These are phyloP conservation scores for Sporisorium exsertum DNA, from an alignment of 1,284 basidiomycete genomes.

Conservation along the genomic window DNA sequence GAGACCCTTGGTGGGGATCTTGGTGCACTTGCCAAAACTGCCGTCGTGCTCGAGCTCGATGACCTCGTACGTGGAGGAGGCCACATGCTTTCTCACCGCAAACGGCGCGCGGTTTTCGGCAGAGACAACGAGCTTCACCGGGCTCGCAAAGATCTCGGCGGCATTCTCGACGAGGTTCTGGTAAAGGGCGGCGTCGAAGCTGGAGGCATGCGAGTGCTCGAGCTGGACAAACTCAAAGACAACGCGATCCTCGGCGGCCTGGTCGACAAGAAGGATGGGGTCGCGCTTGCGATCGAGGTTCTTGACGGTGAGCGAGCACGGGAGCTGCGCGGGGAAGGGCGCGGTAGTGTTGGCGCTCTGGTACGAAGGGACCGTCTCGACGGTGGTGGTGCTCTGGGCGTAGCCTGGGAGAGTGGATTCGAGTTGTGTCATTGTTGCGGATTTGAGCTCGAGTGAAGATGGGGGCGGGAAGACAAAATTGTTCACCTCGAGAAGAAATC, in stretches of 20 bases:
- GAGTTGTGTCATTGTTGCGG: constrained; percentile 18
- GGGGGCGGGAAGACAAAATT: constrained; percentile 4
- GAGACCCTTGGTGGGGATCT: constrained; percentile 46
- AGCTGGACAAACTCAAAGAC: constrained; percentile 45
- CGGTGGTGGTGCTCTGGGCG: constrained; percentile 35
- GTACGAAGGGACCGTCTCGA: constrained; percentile 45
- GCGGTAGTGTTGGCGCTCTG: constrained; percentile 28
- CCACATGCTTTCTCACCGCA: constrained; percentile 47
- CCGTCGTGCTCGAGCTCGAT: constrained; percentile 36
- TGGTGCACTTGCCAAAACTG: constrained; percentile 36
- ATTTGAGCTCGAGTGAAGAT: background rate
- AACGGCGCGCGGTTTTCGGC: constrained; percentile 20
- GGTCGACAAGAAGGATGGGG: constrained; percentile 37
- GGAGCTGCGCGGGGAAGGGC: constrained; percentile 30
- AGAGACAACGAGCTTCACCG: constrained; percentile 34
- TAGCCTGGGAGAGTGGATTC: constrained; percentile 24
- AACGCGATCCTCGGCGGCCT: constrained; percentile 14
- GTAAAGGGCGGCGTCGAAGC: constrained; percentile 31
- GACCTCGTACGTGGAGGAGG: constrained; percentile 45
- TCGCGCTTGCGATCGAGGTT: constrained; percentile 40
- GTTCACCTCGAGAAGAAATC: background rate
- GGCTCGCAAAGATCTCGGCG: constrained; percentile 26
- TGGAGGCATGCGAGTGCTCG: constrained; percentile 15
- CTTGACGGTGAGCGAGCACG: constrained; percentile 45
- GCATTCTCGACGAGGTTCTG: constrained; percentile 27